Evolutionary conservation across 1,284 basidiomycete species (phyloP).

Genomic region (Ceratobasidium sp.): DNA sequence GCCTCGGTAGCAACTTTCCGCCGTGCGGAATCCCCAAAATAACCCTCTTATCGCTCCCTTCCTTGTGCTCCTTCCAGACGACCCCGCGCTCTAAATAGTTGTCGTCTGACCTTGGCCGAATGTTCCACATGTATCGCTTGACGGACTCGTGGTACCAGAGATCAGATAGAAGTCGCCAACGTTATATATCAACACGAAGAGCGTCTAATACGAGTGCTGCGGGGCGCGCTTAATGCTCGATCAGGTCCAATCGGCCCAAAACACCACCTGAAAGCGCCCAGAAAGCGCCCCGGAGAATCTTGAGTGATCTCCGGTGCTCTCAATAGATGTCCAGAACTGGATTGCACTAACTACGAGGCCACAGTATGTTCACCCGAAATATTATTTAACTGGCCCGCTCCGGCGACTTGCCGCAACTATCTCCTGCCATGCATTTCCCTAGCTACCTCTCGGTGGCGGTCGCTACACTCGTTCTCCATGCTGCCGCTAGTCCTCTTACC

Average conservation of each 20-base stretch:
- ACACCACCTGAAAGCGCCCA: no score
- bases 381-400: neutral
- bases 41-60: neutral
- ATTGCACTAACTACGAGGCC: no score
- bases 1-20: neutral
- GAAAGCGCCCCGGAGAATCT: no score
- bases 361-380: no score
- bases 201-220: neutral
- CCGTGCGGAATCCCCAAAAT: slow-evolving; percentile 11
- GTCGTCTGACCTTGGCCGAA: slow-evolving; percentile 10
- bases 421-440: slow-evolving; percentile 9
- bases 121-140: slow-evolving; percentile 22
- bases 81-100: neutral
- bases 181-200: slow-evolving; percentile 15
- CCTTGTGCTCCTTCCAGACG: slow-evolving; percentile 7
- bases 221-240: neutral
- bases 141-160: neutral
- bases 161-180: slow-evolving; percentile 6
- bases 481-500: neutral
- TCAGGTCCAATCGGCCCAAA: no score
- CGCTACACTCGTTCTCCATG: slow-evolving; percentile 9
- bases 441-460: slow-evolving; percentile 5
- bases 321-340: no score
- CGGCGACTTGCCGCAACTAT: neutral
- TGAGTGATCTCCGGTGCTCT: no score